Evolutionary conservation across 352 stramenopile species (phyloP).

Genomic region (Phytophthora parvispora): DNA sequence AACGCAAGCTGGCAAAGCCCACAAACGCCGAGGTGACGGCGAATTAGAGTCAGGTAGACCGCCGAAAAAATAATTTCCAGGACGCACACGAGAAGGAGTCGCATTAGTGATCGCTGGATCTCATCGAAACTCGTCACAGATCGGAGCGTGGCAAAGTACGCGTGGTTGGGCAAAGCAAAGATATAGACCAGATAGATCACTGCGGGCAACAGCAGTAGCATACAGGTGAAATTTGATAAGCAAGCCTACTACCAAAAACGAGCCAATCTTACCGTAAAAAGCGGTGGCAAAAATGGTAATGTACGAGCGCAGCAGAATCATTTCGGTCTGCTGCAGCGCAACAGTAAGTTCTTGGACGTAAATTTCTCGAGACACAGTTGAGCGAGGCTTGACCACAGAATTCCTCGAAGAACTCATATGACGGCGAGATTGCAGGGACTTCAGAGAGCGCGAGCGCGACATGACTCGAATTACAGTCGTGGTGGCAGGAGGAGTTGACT

Average conservation of each 20-base stretch:
- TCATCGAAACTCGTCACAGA: conserved; percentile 16
- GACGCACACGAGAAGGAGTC: conserved; percentile 15
- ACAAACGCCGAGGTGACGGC: neutral
- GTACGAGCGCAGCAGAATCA: conserved; percentile 32
- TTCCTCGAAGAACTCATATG: neutral
- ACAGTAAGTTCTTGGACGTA: neutral
- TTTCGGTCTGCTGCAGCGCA: conserved; percentile 21
- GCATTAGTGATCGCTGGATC: conserved; percentile 1
- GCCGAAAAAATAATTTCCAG: conserved; percentile 26
- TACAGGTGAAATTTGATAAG: too few relatives aligned
- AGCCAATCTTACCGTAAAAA: conserved; percentile 33
- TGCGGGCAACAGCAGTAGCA: too few relatives aligned
- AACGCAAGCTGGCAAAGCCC: conserved; percentile 32
- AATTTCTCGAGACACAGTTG: neutral
- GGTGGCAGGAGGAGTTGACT: neutral
- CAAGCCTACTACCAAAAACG: too few relatives aligned
- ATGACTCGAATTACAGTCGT: neutral
- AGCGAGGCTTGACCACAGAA: neutral
- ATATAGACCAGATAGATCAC: neutral
- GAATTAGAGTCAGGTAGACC: conserved; percentile 24
- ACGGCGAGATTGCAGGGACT: too few relatives aligned
- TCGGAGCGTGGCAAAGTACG: conserved; percentile 25
- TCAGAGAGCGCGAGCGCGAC: neutral
- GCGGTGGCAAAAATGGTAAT: conserved; percentile 19
- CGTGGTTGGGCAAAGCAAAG: conserved; percentile 22